Evolutionary conservation across 2,329 filamentous ascomycete species (phyloP), one percentile per base, ranked within the genome.

Genomic region (Cadophora gregata): DNA sequence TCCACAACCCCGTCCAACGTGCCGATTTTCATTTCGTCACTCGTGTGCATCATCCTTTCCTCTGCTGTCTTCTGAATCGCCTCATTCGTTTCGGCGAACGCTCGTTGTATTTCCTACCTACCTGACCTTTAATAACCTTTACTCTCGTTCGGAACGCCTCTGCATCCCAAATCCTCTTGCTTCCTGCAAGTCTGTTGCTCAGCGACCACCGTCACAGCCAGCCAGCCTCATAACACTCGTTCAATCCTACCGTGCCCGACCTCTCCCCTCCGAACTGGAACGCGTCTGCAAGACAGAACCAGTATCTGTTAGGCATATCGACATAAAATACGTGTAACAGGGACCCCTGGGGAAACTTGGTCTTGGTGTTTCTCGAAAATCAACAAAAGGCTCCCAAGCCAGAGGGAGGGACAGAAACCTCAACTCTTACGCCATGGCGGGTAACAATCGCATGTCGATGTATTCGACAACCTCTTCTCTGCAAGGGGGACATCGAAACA

Each of bases 401-500:
- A 48, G 51, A 65, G 66, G 67, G 62, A 67, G 68, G 65, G 51
- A 48, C 47, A 66, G 64, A 64, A 16, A 51, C 56, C 56, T 58
- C 64, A 53, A 65, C 61, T 64, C 61, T 38, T 19, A 55, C 69
- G 72, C 33, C 58, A 78, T 77, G 75, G 72, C 75, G 63, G 72
- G 68, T 68, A 77, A 74, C 60, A 77, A 77, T 65, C 73, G 76
- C 31, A 74, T 76, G 72, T 91, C 89, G 72, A 88, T 90, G 84
- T 91, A 89, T 77, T 91, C 88, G 72, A 82, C 88, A 76, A 83
- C 82, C 73, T 90, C 88, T 72, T 87, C 91, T 70, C 88, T 89
- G 56, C 81, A 86, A 67, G 85, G 84, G 59, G 84, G 62, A 19
- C 51, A 62, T 70, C 84, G 86, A 73, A 84, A 82, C 70, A 79